Conservation (phyloP, 257 asterid genomes). For the Plantago ovata region DNA sequence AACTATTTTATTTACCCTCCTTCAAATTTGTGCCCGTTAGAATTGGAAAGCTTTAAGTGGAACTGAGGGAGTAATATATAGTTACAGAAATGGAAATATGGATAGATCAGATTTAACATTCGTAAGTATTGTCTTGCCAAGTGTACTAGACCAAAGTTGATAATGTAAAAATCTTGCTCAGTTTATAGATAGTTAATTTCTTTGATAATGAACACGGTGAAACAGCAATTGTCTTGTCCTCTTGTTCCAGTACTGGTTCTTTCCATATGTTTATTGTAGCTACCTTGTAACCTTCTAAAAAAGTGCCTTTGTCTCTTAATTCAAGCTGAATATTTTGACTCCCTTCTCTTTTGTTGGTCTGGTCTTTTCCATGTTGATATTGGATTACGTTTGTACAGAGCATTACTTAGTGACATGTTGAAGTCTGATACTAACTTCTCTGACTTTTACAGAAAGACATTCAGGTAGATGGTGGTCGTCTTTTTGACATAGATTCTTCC, state of each 20-base stretch:
- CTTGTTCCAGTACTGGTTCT: constrained; percentile 5
- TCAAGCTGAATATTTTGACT: background rate
- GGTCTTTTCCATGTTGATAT: constrained; percentile 5
- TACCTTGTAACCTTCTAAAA: background rate
- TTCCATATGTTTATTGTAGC: background rate
- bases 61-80: background rate
- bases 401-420: background rate
- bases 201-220: background rate
- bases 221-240: background rate
- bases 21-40: too few relatives aligned
- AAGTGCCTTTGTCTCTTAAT: background rate
- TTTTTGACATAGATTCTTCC: constrained; percentile 66
- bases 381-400: constrained; percentile 11
- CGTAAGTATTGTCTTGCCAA: background rate
- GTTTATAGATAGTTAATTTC: background rate
- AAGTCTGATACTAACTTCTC: constrained; percentile 13
- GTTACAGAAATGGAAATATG: too few relatives aligned
- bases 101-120: background rate
- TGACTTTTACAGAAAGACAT: constrained; percentile 47
- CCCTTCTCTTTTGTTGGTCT: background rate
- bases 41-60: too few relatives aligned
- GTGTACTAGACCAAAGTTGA: background rate
- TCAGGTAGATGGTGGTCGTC: constrained; percentile 74
- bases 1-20: too few relatives aligned
- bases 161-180: background rate